phyloP scores from a whole-genome alignment of 2,329 filamentous ascomycete genomes.

The Monosporascus sp. region DNA sequence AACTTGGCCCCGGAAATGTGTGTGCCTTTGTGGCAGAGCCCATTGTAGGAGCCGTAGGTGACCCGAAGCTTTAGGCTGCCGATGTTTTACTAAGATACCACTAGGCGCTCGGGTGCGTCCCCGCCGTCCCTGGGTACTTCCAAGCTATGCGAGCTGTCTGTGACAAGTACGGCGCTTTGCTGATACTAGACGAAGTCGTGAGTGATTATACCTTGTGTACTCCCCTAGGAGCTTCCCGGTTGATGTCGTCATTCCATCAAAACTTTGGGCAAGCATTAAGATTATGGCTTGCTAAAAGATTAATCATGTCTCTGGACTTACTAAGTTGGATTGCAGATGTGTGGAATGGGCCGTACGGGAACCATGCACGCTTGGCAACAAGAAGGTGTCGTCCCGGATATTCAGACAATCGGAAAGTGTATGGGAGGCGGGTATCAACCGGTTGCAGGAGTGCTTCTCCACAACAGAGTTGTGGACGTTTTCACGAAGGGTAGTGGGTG shows the following conservation, averaged over 20 bases:
- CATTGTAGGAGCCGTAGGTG: slow-evolving; percentile 63
- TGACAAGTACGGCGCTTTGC: slow-evolving; percentile 63
- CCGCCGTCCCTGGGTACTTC: slow-evolving; percentile 64
- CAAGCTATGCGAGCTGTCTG: slow-evolving; percentile 64
- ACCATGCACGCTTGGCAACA: slow-evolving; percentile 59
- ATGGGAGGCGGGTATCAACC: slow-evolving; percentile 60
- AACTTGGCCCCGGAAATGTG: slow-evolving; percentile 59
- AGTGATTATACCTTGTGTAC: neutral
- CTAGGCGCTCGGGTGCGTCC: slow-evolving; percentile 58
- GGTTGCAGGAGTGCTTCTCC: slow-evolving; percentile 56
- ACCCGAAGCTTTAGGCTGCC: neutral
- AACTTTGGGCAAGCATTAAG: no score
- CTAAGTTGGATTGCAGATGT: slow-evolving; percentile 46
- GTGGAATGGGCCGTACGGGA: slow-evolving; percentile 56
- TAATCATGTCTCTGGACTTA: no score
- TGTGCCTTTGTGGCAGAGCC: slow-evolving; percentile 71
- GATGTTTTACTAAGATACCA: neutral
- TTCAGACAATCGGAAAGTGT: slow-evolving; percentile 63
- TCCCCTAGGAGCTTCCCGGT: no score
- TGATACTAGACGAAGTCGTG: slow-evolving; percentile 71
- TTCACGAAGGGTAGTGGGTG: slow-evolving; percentile 32
- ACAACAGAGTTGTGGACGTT: slow-evolving; percentile 43
- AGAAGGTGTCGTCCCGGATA: slow-evolving; percentile 54
- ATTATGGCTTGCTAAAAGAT: no score
- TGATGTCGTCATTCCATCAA: no score